Evolutionary conservation across 805 yeast genomes (phyloP).

Genomic region (Isabelozyma pseudorhagii): DNA sequence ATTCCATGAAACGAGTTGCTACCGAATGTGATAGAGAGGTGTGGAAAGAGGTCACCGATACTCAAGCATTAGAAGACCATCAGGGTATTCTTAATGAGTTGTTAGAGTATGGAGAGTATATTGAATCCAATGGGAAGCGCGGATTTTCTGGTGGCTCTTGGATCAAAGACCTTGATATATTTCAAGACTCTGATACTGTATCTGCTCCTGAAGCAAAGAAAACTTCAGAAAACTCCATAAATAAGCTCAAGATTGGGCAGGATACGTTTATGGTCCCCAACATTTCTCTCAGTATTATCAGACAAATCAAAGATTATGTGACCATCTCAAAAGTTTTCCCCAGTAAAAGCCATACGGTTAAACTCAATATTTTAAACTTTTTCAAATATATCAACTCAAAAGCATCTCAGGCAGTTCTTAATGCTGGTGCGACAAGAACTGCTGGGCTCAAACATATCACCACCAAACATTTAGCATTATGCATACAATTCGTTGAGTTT

Average conservation of each 20-base stretch:
- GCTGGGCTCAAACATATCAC: constrained; percentile 74
- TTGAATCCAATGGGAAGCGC: constrained; percentile 13
- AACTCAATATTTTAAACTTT: constrained; percentile 41
- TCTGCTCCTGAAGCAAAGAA: not conserved
- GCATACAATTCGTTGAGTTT: constrained; percentile 61
- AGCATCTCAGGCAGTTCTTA: constrained; percentile 57
- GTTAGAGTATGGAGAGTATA: constrained; percentile 18
- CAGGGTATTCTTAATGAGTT: constrained; percentile 26
- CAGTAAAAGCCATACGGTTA: constrained; percentile 34
- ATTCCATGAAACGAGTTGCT: constrained; percentile 45
- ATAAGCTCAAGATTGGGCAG: constrained; percentile 10
- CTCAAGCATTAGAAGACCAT: constrained; percentile 25
- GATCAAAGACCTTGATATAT: constrained; percentile 23
- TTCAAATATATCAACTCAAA: constrained; percentile 50
- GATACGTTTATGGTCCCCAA: constrained; percentile 29
- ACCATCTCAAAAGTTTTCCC: constrained; percentile 58
- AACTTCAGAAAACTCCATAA: not conserved
- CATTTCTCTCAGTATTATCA: constrained; percentile 17
- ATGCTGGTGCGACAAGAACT: constrained; percentile 73
- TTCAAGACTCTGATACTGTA: constrained; percentile 5
- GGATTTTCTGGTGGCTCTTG: constrained; percentile 27
- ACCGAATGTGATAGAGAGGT: constrained; percentile 59
- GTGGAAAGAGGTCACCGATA: constrained; percentile 75
- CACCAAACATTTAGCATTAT: constrained; percentile 65
- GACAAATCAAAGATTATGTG: constrained; percentile 48